These are phyloP conservation scores for Pseudovirgaria hyperparasitica DNA, from an alignment of 2,329 filamentous ascomycete genomes.

Conservation along the genomic window DNA sequence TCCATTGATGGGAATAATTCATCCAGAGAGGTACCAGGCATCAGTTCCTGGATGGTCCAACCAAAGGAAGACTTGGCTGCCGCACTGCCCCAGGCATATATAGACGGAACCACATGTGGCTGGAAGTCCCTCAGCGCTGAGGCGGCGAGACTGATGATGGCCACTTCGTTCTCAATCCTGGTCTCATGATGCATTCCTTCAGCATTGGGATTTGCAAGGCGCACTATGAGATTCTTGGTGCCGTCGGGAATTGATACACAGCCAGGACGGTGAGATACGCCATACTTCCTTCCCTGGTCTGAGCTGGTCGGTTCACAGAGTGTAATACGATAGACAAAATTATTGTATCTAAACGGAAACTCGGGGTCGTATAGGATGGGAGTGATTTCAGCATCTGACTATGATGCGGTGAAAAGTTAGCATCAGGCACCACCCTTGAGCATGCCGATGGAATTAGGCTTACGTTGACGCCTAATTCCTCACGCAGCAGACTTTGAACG, in stretches of 20 bases:
- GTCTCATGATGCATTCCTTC: conserved; percentile 15
- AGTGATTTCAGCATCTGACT: conserved; percentile 8
- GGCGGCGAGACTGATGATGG: conserved; percentile 16
- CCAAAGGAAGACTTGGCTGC: conserved; percentile 9
- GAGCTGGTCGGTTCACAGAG: conserved; percentile 6
- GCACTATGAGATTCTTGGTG: conserved; percentile 18
- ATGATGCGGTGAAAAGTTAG: conserved; percentile 3
- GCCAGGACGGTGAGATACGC: no score
- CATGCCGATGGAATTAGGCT: conserved; percentile 2
- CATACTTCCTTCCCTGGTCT: conserved; percentile 5
- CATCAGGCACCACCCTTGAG: conserved; percentile 1
- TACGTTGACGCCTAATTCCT: conserved; percentile 6
- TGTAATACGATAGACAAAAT: conserved; percentile 21
- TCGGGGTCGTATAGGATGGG: conserved; percentile 21
- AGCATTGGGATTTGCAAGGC: conserved; percentile 19
- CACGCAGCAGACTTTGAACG: conserved; percentile 6
- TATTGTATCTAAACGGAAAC: conserved; percentile 23
- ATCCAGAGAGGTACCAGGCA: conserved; percentile 15
- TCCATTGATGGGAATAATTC: conserved; percentile 12
- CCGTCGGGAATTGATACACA: conserved; percentile 13
- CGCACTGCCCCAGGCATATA: conserved; percentile 18
- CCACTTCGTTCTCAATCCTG: conserved; percentile 9
- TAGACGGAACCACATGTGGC: conserved; percentile 15
- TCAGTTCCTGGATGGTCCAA: conserved; percentile 20
- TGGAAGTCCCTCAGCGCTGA: conserved; percentile 13